Evolutionary conservation across 805 yeast species (phyloP), one percentile per base, ranked within the genome.

Genomic region (Lachancea thermotolerans): DNA sequence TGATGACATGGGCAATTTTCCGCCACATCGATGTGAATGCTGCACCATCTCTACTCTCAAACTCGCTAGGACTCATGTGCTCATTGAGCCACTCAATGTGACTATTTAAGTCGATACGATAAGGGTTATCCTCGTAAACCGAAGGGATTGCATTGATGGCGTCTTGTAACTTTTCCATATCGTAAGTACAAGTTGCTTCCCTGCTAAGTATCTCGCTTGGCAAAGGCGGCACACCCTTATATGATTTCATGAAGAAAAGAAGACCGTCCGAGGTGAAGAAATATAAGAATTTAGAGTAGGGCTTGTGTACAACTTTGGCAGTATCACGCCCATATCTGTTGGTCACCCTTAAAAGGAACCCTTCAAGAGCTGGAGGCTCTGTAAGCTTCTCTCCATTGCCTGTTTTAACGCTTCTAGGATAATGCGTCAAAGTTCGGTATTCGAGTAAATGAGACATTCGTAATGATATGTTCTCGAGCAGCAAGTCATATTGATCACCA

Each of bases 301-400:
- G 63, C 29, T 71, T 67, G 4, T 71, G 56, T 9, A 70, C 46
- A 11, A 56, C 40, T 21, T 58, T 51, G 11, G 42, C 63, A 47
- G 57, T 63, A 48, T 52, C 62, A 55, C 50, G 54, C 0, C 87
- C 87, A 5, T 62, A 57, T 46, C 74, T 69, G 37, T 77, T 71
- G 0, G 81, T 72, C 28, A 82, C 58, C 41, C 81, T 71, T 2
- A 77, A 66, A 16, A 90, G 60, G 58, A 85, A 89, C 0, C 98
- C 98, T 65, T 91, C 98, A 9, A 88, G 62, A 0, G 95, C 81
- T 0, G 66, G 42, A 0, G 96, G 96, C 57, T 84, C 95, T 0
- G 51, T 40, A 15, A 70, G 8, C 9, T 42, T 36, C 8, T 48
- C 45, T 2, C 59, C 63, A 32, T 51, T 54, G 29, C 52, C 28